A percentile compares a stretch with the other conserved stretches of the same genome.
These are phyloP conservation scores for Ogataea chonburiensis DNA, from an alignment of 805 yeast genomes.

Conservation along the genomic window DNA sequence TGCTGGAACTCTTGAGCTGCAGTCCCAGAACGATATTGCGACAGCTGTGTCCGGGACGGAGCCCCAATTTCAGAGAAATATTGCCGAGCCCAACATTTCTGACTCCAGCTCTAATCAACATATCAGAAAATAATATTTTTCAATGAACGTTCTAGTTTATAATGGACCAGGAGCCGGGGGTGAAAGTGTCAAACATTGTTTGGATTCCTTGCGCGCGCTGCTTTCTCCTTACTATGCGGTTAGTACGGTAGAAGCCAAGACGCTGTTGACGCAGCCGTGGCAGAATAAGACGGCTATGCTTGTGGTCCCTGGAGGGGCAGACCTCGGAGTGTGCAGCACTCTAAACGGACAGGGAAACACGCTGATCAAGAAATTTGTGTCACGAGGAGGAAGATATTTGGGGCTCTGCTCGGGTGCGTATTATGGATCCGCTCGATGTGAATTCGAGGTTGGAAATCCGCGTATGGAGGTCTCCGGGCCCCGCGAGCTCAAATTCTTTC, in stretches of 20 bases:
- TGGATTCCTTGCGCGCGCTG: slow-evolving; percentile 69
- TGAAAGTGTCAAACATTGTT: slow-evolving; percentile 80
- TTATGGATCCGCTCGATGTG: slow-evolving; percentile 70
- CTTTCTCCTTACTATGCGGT: slow-evolving; percentile 91
- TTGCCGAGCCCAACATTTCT: slow-evolving; percentile 7
- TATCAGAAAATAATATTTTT: slow-evolving; percentile 3
- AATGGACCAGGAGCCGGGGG: slow-evolving; percentile 81
- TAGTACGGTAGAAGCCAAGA: slow-evolving; percentile 58
- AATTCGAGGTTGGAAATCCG: slow-evolving; percentile 77
- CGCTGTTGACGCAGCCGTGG: slow-evolving; percentile 86
- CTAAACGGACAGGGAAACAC: slow-evolving; percentile 70
- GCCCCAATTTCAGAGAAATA: not conserved
- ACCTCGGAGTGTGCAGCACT: slow-evolving; percentile 74
- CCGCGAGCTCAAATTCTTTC: slow-evolving; percentile 78
- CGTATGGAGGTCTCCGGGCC: slow-evolving; percentile 79
- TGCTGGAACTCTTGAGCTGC: no score
- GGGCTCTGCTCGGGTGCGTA: slow-evolving; percentile 98
- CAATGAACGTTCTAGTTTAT: slow-evolving; percentile 72
- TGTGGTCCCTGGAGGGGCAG: slow-evolving; percentile 97
- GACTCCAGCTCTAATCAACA: slow-evolving; percentile 4
- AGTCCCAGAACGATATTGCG: not conserved
- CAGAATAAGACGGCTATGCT: slow-evolving; percentile 68
- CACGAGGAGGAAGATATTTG: slow-evolving; percentile 75
- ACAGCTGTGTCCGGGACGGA: not conserved
- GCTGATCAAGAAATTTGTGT: slow-evolving; percentile 60